Evolutionary conservation across 2,329 filamentous ascomycete genomes (phyloP).

Genomic region (Thermothelomyces thermophilus): DNA sequence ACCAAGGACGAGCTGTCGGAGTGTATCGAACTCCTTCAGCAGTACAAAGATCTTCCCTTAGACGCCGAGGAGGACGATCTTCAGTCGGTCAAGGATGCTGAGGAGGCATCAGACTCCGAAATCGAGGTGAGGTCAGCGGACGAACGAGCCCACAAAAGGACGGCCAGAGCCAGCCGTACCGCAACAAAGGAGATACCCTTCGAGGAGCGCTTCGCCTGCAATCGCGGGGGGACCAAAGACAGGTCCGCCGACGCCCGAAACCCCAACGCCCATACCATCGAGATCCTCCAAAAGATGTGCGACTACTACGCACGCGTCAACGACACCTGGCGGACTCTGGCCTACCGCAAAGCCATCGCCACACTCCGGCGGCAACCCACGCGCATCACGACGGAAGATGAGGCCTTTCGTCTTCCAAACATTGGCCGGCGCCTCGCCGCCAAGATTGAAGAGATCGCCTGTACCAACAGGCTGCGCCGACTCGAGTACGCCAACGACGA

Average conservation of each 20-base stretch:
- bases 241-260: slow-evolving; percentile 40
- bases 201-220: slow-evolving; percentile 49
- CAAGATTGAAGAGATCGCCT: slow-evolving; percentile 86
- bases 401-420: slow-evolving; percentile 60
- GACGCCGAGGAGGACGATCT: slow-evolving; percentile 41
- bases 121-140: slow-evolving; percentile 24
- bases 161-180: slow-evolving; percentile 18
- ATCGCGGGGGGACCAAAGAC: slow-evolving; percentile 43
- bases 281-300: slow-evolving; percentile 70
- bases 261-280: slow-evolving; percentile 70
- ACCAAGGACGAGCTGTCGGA: slow-evolving; percentile 53
- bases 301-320: slow-evolving; percentile 68
- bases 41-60: slow-evolving; percentile 52
- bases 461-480: slow-evolving; percentile 62
- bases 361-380: slow-evolving; percentile 59
- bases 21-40: slow-evolving; percentile 56
- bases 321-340: slow-evolving; percentile 68
- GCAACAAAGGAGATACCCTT: slow-evolving; percentile 28
- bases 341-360: slow-evolving; percentile 72
- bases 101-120: slow-evolving; percentile 21
- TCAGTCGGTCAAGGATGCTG: slow-evolving; percentile 21
- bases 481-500: slow-evolving; percentile 66
- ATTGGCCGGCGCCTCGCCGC: slow-evolving; percentile 68
- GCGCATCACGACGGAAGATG: slow-evolving; percentile 60
- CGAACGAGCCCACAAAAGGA: slow-evolving; percentile 24